Evolutionary conservation across 2,329 filamentous ascomycete species (phyloP), one percentile per base, ranked within the genome.

Genomic region (Davidsoniella neocaledoniae): DNA sequence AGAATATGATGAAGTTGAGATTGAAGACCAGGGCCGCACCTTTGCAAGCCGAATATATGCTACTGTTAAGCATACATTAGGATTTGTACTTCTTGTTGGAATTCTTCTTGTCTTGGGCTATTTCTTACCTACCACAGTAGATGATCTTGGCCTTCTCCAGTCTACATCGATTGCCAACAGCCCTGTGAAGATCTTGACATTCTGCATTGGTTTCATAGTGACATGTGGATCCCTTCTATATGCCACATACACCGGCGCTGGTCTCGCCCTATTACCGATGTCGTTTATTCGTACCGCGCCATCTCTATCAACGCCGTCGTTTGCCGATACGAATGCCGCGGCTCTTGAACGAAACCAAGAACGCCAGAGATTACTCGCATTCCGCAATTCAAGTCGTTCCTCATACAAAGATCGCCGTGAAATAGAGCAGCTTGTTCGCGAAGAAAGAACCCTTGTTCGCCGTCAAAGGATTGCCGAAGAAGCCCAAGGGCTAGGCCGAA

Each of bases 281-380:
- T 83, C 84, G 7, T 77, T 95, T 61, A 94, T 98, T 71, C 94
- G 93, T 65, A 86, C 86, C 12, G 84, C 87, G 0, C 88, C 90
- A 7, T 78, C 86, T 8, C 75, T 95, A 54, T 94, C 90, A 5
- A 12, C 80, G 1, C 86, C 87, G 0, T 78, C 83, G 50, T 71
- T 94, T 14, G 81, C 77, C 21, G 83, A 82, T 54, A 84, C 74
- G 14, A 93, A 86, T 0, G 76, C 83, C 2, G 77, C 84, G 3
- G 84, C 88, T 55, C 74, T 98, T 1, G 84, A 90, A 57, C 76
- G 79, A 58, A 98, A 96, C 62, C 79, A 85, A 49, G 90, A 96
- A 66, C 81, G 88, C 41, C 91, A 96, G 64, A 77, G 86, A 47
- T 88, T 95, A 64, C 74, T 98, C 10, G 86, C 95, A 62, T 77